Base-by-base conservation (phyloP, 2,329 filamentous ascomycete genomes). In the Trichoderma sp. region DNA sequence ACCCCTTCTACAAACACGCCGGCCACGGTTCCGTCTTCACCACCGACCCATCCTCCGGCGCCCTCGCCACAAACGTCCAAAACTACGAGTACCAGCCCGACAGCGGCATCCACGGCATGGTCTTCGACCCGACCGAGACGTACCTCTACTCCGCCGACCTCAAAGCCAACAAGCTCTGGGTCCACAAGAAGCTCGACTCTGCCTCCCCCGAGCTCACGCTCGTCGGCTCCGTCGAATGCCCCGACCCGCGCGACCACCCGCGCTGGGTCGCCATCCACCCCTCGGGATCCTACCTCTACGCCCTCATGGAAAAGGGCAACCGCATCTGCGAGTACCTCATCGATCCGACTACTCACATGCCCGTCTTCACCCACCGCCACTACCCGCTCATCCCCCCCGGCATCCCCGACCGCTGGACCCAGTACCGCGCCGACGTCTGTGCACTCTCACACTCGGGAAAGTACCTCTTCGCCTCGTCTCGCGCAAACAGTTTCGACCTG, bases 231-330 rank as follows among this genome's bases (percentile, higher is more conserved):
- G 85, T 95, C 39, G 88, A 92, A 73, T 93, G 93, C 32, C 93
- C 93, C 0, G 86, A 87, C 59, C 82, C 88, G 3, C 86, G 86
- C 73, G 94, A 97, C 80, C 94, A 96, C 80, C 94, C 94, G 17
- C 89, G 94, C 77, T 97, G 94, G 94, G 92, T 97, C 15, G 93
- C 93, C 76, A 91, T 97, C 79, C 92, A 95, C 80, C 91, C 91
- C 3, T 88, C 88, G 1, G 93, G 93, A 23, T 88, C 90, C 71
- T 94, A 94, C 81, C 86, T 97, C 71, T 97, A 97, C 82, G 93
- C 88, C 8, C 86, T 97, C 76, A 97, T 96, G 92, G 94, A 97
- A 82, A 91, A 91, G n/a, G 93, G 93, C 69, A 97, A 97, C 83
- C 86, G 91, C 66, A 83, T 97, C 71, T 93, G 90, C 80, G 92